These are phyloP conservation scores for Suhomyces sp. DNA, from an alignment of 805 yeast species.

Conservation along the genomic window DNA sequence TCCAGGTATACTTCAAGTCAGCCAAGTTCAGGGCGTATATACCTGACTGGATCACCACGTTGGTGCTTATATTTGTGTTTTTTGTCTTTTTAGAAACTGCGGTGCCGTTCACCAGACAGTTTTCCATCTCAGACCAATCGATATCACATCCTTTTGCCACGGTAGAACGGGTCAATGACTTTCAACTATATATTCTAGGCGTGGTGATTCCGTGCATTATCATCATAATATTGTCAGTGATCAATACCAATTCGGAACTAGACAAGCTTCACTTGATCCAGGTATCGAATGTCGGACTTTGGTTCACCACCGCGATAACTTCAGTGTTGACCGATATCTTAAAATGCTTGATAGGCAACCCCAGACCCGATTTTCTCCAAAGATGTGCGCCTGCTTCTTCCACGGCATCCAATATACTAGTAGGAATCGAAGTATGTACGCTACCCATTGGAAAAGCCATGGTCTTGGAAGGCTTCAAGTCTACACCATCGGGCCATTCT, in stretches of 20 bases:
- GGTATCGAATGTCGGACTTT: slow-evolving; percentile 29
- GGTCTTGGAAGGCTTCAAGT: slow-evolving; percentile 51
- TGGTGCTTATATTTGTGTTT: slow-evolving; percentile 23
- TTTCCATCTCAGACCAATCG: slow-evolving; percentile 27
- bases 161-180: slow-evolving; percentile 32
- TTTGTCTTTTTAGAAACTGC: slow-evolving; percentile 30
- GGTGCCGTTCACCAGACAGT: slow-evolving; percentile 35
- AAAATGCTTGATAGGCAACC: slow-evolving; percentile 40
- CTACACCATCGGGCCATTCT: slow-evolving; percentile 59
- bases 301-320: slow-evolving; percentile 26
- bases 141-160: slow-evolving; percentile 37
- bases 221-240: slow-evolving; percentile 15
- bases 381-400: slow-evolving; percentile 31
- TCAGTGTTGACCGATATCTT: slow-evolving; percentile 36
- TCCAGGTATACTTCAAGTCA: slow-evolving; percentile 10
- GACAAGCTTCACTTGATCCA: slow-evolving; percentile 25
- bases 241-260: slow-evolving; percentile 6
- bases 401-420: slow-evolving; percentile 21
- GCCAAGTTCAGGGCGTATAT: slow-evolving; percentile 18
- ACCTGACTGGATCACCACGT: slow-evolving; percentile 32
- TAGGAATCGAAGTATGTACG: slow-evolving; percentile 22
- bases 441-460: slow-evolving; percentile 21
- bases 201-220: slow-evolving; percentile 24
- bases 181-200: slow-evolving; percentile 27
- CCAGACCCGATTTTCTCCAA: slow-evolving; percentile 43